phyloP scores from a whole-genome alignment of 495 filamentous ascomycete species.

The Penicillium bialowiezense region DNA sequence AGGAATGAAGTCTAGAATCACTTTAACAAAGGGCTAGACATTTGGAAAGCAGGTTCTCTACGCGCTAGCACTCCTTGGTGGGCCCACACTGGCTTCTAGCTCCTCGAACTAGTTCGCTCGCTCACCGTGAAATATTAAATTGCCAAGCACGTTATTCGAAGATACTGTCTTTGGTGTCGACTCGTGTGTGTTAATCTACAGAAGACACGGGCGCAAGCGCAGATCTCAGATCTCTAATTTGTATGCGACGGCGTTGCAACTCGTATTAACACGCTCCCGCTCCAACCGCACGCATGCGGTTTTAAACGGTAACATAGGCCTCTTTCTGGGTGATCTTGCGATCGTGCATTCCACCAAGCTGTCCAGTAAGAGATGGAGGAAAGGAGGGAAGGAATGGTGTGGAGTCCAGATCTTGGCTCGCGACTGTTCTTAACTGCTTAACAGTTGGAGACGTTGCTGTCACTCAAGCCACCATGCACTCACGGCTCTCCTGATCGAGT shows the following conservation, averaged over 20 bases:
- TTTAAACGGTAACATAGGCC: too few relatives aligned
- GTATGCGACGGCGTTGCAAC: not conserved
- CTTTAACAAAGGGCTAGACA: slow-evolving; percentile 1
- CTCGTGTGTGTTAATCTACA: not conserved
- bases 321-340: too few relatives aligned
- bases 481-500: too few relatives aligned
- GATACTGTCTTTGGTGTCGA: not conserved
- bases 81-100: slow-evolving; percentile 6
- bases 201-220: not conserved
- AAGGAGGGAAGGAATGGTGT: too few relatives aligned
- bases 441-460: too few relatives aligned
- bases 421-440: not conserved
- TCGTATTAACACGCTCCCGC: not conserved
- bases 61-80: not conserved
- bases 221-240: not conserved
- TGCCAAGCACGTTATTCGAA: not conserved
- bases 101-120: slow-evolving; percentile 8
- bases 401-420: too few relatives aligned
- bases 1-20: slow-evolving; percentile 7
- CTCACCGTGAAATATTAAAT: not conserved
- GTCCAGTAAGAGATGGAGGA: not conserved
- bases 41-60: not conserved
- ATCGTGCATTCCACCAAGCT: not conserved
- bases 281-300: not conserved
- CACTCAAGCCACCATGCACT: too few relatives aligned